Percentiles rank a stretch among this genome's conserved stretches.
phyloP scores from a whole-genome alignment of 2,329 filamentous ascomycete genomes.

The Ustulina deusta region DNA sequence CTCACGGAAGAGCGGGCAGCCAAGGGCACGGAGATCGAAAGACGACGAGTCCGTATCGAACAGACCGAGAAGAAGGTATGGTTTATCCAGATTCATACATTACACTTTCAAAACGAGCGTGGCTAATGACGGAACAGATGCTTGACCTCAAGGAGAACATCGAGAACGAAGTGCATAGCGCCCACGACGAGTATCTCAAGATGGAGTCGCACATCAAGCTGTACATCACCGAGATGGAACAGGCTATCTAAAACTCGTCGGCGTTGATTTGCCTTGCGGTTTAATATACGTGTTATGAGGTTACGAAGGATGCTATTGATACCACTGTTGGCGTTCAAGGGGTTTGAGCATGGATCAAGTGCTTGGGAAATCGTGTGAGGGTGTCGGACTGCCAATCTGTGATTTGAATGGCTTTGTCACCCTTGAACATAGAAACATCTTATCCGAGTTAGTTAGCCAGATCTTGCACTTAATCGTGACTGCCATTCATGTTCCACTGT shows the following conservation, averaged over 20 bases:
- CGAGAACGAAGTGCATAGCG: conserved; percentile 89
- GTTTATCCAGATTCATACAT: conserved; percentile 18
- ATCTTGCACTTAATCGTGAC: conserved; percentile 32
- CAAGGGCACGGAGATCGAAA: conserved; percentile 92
- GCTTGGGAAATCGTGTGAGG: neutral
- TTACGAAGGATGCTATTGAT: conserved; percentile 52
- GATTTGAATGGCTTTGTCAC: conserved; percentile 1
- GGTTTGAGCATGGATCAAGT: conserved; percentile 31
- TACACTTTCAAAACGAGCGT: conserved; percentile 4
- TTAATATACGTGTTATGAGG: conserved; percentile 39
- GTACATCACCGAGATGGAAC: conserved; percentile 99
- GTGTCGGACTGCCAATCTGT: conserved; percentile 3
- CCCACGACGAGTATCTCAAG: conserved; percentile 95
- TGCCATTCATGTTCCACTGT: conserved; percentile 49
- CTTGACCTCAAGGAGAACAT: conserved; percentile 97
- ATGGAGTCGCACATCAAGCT: conserved; percentile 97
- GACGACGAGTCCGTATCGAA: conserved; percentile 91
- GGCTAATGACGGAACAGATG: conserved; percentile 73
- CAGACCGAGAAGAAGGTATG: conserved; percentile 97
- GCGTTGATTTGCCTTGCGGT: conserved; percentile 28
- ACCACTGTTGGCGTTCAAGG: conserved; percentile 58
- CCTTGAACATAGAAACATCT: conserved; percentile 4
- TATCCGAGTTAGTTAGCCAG: neutral
- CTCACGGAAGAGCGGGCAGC: conserved; percentile 87
- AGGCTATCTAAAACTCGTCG: conserved; percentile 68